Percentiles rank a stretch among this genome's conserved stretches.
phyloP scores from a whole-genome alignment of 139 green algal species.

The Spirogloea muscicola region DNA sequence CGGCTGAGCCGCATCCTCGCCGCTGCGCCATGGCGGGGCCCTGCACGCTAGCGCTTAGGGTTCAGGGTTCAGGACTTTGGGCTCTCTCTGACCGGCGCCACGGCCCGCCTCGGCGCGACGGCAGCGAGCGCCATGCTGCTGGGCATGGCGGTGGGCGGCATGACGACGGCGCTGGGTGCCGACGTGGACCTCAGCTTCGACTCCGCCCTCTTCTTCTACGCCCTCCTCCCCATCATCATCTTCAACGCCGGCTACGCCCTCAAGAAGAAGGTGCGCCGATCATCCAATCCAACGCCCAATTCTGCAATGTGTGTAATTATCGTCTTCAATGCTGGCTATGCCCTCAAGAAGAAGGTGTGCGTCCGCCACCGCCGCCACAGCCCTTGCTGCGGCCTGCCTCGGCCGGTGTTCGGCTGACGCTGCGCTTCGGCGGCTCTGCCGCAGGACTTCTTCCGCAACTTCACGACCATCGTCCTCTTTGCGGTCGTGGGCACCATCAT shows the following conservation, averaged over 20 bases:
- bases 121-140: slow-evolving; percentile 41
- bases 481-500: slow-evolving; percentile 69
- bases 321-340: slow-evolving; percentile 77
- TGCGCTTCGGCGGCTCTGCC: too few relatives aligned
- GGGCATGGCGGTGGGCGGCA: slow-evolving; percentile 38
- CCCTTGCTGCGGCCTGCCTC: too few relatives aligned
- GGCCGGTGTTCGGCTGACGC: too few relatives aligned
- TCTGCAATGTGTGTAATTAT: too few relatives aligned
- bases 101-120: slow-evolving; percentile 1
- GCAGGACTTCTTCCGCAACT: slow-evolving; percentile 61
- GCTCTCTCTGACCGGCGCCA: neutral
- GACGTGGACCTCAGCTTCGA: slow-evolving; percentile 34
- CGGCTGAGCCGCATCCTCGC: too few relatives aligned
- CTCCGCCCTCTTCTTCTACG: slow-evolving; percentile 68
- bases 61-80: slow-evolving; percentile 12
- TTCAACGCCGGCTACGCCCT: slow-evolving; percentile 76
- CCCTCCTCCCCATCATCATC: slow-evolving; percentile 76
- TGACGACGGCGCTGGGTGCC: neutral
- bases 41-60: too few relatives aligned
- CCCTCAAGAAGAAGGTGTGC: slow-evolving; percentile 58
- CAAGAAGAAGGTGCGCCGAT: slow-evolving; percentile 46
- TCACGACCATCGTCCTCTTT: slow-evolving; percentile 60
- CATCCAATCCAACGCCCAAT: too few relatives aligned
- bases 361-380: too few relatives aligned
- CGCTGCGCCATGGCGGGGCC: too few relatives aligned